A percentile compares a stretch with the other conserved stretches of the same genome.
phyloP scores from a whole-genome alignment of 2,329 filamentous ascomycete genomes.

The Albifimbria verrucaria region DNA sequence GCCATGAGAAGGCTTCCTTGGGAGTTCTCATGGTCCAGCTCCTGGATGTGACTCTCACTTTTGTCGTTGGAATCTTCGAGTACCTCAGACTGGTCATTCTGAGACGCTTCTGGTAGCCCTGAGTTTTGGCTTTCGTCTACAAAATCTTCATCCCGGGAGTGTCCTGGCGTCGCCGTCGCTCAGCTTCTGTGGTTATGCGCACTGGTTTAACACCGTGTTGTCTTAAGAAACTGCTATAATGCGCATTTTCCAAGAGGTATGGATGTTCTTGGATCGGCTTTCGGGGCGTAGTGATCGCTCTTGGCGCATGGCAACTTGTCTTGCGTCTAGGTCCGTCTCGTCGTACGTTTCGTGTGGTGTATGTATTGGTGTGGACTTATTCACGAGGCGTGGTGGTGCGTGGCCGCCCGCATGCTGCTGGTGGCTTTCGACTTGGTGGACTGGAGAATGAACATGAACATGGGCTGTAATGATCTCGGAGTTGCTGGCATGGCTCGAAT shows the following conservation, averaged over 20 bases:
- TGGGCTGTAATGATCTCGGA: too few species aligned
- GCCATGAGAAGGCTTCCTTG: constrained; percentile 5
- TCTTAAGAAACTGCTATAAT: constrained; percentile 51
- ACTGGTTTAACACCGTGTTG: constrained; percentile 53
- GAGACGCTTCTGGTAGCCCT: constrained; percentile 22
- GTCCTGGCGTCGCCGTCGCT: constrained; percentile 32
- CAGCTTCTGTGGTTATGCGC: constrained; percentile 32
- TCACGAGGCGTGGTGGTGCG: too few species aligned
- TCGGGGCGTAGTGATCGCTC: constrained; percentile 52
- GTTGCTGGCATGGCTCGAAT: too few species aligned
- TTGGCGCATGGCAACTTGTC: constrained; percentile 27
- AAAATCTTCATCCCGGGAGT: constrained; percentile 51
- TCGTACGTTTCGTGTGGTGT: constrained; percentile 7
- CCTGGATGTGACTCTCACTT: constrained; percentile 9
- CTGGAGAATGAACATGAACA: background rate
- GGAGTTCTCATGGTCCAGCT: background rate
- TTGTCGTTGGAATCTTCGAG: constrained; percentile 13
- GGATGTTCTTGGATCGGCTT: constrained; percentile 61
- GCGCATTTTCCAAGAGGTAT: constrained; percentile 53
- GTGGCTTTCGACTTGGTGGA: constrained; percentile 1
- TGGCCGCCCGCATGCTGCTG: too few species aligned
- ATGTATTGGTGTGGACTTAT: background rate
- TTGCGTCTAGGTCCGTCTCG: constrained; percentile 17
- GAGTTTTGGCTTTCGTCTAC: constrained; percentile 48
- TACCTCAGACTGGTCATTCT: constrained; percentile 31